These are phyloP conservation scores for Backusella tarrabulga DNA, from an alignment of 192 early-diverging fungal species.

Conservation along the genomic window DNA sequence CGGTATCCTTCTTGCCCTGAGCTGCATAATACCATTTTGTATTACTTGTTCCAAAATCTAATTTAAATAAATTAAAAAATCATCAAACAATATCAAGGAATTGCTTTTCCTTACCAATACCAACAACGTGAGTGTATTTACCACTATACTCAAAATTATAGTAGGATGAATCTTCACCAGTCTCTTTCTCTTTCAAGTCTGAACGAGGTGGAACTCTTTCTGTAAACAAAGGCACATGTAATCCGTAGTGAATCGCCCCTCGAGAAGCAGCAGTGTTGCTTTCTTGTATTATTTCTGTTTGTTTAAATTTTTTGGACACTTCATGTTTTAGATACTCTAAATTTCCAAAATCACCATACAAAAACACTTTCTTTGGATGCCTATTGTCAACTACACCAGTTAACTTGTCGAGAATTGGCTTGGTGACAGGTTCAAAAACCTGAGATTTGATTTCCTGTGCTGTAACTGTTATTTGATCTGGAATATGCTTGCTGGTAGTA, in stretches of 20 bases:
- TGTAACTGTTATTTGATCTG: background rate
- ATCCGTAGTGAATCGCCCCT: background rate
- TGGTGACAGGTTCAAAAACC: conserved; percentile 55
- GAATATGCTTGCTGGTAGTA: background rate
- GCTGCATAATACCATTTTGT: conserved; percentile 25
- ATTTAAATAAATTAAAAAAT: background rate
- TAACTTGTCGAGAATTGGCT: background rate
- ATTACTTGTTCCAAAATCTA: conserved; percentile 12
- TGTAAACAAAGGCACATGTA: background rate
- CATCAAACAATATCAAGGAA: background rate
- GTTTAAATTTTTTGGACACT: background rate
- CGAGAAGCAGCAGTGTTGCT: background rate
- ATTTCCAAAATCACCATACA: background rate
- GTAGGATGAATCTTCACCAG: background rate
- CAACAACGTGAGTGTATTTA: background rate
- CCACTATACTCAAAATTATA: background rate
- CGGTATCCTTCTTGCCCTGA: conserved; percentile 32
- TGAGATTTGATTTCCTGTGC: conserved; percentile 46
- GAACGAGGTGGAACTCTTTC: background rate
- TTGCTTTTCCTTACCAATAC: background rate
- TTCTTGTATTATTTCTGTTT: conserved; percentile 1
- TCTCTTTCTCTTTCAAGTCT: background rate
- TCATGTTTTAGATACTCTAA: background rate
- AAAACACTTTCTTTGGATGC: background rate
- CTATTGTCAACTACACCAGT: background rate